Percentiles rank a stretch among this genome's conserved stretches.
These are phyloP conservation scores for Ceratocystis ficicola DNA, from an alignment of 2,329 filamentous ascomycete species.

Conservation along the genomic window DNA sequence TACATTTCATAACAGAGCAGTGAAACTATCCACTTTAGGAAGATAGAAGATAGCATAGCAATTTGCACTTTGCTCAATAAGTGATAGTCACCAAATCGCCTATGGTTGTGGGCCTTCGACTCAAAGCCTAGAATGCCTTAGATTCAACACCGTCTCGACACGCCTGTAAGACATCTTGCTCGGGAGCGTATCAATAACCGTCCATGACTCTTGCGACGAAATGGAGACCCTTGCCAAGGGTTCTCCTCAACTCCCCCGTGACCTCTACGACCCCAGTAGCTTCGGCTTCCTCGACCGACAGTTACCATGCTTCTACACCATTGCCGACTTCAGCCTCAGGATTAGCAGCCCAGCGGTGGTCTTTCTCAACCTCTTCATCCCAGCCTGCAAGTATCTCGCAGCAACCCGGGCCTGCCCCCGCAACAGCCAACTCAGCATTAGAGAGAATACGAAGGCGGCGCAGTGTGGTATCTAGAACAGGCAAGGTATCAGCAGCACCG, in stretches of 20 bases:
- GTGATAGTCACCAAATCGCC: neutral
- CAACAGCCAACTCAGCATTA: neutral
- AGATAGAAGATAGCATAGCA: too few species aligned
- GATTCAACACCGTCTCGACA: neutral
- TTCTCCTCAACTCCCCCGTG: neutral
- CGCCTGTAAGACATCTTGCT: neutral
- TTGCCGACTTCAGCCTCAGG: too few species aligned
- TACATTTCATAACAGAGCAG: too few species aligned
- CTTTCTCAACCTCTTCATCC: too few species aligned
- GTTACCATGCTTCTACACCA: neutral
- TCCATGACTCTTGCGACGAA: slow-evolving; percentile 27
- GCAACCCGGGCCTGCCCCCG: too few species aligned
- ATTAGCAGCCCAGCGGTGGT: too few species aligned
- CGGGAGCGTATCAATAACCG: neutral
- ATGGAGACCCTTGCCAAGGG: slow-evolving; percentile 16
- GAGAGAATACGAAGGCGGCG: neutral
- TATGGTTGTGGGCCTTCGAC: neutral
- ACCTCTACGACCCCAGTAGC: too few species aligned
- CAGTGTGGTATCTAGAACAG: neutral
- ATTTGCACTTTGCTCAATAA: too few species aligned
- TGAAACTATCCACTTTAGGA: too few species aligned
- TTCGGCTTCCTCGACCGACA: neutral
- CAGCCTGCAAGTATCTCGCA: too few species aligned
- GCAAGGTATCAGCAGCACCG: too few species aligned
- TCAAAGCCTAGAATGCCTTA: neutral